Percentiles rank a stretch among this genome's conserved stretches.
Conservation (phyloP, 805 yeast genomes). For the Tetrapisispora namnaoensis region DNA sequence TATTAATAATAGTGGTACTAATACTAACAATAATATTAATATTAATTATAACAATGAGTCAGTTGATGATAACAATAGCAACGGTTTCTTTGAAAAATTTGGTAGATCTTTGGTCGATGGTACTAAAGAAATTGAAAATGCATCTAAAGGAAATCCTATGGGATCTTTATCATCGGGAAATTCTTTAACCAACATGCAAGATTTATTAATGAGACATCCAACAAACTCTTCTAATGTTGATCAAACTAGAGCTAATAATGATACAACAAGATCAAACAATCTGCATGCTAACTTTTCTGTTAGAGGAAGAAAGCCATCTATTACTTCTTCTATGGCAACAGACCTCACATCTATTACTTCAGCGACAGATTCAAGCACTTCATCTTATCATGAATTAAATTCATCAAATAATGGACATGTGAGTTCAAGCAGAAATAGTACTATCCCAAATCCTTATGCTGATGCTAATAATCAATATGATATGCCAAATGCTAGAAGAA, state of each 20-base stretch:
- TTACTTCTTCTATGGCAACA: conserved; percentile 4
- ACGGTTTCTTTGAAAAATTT: conserved; percentile 28
- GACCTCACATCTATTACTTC: conserved; percentile 2
- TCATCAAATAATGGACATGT: background rate
- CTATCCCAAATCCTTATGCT: conserved; percentile 1
- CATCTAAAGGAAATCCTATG: background rate
- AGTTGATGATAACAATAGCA: conserved; percentile 2
- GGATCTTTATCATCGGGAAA: background rate
- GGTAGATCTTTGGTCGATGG: conserved; percentile 30
- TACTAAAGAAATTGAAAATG: conserved; percentile 25
- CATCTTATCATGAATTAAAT: conserved; percentile 3
- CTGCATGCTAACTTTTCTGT: background rate
- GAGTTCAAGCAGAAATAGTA: background rate
- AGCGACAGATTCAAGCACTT: conserved; percentile 2
- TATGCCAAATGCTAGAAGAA: conserved; percentile 3
- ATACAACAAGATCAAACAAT: background rate
- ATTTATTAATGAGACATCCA: background rate
- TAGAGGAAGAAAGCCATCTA: conserved; percentile 6
- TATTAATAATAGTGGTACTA: background rate
- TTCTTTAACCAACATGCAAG: conserved; percentile 2
- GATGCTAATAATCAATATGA: conserved; percentile 1
- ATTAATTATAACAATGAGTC: no score
- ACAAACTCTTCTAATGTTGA: background rate
- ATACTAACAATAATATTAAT: background rate
- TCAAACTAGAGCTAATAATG: background rate